phyloP scores from a whole-genome alignment of 75 land plant species.

The Cryptomeria japonica region DNA sequence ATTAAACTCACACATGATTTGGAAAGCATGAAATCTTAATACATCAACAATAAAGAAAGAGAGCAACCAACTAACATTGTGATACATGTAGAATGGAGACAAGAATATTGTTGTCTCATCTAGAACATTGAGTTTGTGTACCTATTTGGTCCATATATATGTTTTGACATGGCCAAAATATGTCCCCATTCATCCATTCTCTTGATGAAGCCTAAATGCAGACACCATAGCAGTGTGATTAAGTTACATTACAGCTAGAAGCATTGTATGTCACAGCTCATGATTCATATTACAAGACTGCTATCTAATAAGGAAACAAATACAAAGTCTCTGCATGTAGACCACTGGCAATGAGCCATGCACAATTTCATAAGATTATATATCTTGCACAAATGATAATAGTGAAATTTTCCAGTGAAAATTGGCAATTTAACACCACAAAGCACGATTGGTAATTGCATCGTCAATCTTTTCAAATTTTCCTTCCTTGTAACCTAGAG shows the following conservation, averaged over 20 bases:
- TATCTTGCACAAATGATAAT: not conserved
- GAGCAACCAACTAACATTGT: not conserved
- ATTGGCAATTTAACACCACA: slow-evolving; percentile 50
- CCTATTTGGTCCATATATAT: not conserved
- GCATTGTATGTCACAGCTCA: not conserved
- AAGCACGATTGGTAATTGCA: slow-evolving; percentile 21
- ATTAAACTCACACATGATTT: not conserved
- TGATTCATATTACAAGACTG: not conserved
- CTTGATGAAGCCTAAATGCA: not conserved
- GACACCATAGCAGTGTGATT: not conserved
- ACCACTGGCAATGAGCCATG: not conserved
- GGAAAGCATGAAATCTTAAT: not conserved
- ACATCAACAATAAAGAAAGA: not conserved
- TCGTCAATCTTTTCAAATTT: slow-evolving; percentile 14
- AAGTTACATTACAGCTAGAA: not conserved
- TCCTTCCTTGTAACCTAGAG: slow-evolving; percentile 30
- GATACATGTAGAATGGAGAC: too few species aligned
- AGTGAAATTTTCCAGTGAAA: not conserved
- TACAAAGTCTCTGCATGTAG: not conserved
- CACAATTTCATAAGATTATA: not conserved
- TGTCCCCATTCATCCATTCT: not conserved
- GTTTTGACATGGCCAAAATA: not conserved
- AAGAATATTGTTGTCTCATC: not conserved
- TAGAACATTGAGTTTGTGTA: not conserved
- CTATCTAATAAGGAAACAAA: not conserved